phyloP scores from a whole-genome alignment of 140 eudicot species.

The Anethum foeniculum region DNA sequence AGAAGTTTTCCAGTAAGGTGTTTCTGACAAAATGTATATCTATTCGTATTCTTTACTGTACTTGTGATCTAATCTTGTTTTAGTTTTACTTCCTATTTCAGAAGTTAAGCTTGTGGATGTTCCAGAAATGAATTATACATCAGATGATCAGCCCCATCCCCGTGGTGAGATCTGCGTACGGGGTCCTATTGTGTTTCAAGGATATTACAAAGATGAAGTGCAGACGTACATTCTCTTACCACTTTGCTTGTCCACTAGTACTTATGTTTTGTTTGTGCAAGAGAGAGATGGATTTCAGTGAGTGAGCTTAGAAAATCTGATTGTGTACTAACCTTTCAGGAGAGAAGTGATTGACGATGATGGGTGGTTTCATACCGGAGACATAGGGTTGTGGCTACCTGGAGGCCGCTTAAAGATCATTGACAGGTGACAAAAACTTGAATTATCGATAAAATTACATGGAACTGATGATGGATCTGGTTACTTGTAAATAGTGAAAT shows the following conservation, averaged over 20 bases:
- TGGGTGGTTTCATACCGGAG: conserved; percentile 97
- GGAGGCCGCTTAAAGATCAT: conserved; percentile 86
- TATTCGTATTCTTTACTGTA: not conserved
- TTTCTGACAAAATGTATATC: not conserved
- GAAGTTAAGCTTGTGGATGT: conserved; percentile 87
- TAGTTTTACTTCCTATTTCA: conserved; percentile 13
- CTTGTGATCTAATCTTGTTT: not conserved
- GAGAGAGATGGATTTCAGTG: not conserved
- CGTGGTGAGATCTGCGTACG: conserved; percentile 92
- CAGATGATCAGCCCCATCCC: conserved; percentile 81
- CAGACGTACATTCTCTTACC: conserved; percentile 54
- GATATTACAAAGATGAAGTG: conserved; percentile 86
- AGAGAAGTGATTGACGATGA: conserved; percentile 76
- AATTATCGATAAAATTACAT: not conserved
- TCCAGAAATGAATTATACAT: conserved; percentile 94
- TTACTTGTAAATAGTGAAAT: not conserved
- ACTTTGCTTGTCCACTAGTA: not conserved
- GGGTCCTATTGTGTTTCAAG: conserved; percentile 83
- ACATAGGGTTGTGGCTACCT: conserved; percentile 73
- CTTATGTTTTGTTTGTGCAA: not conserved
- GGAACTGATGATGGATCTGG: not conserved
- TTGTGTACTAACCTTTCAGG: conserved; percentile 24
- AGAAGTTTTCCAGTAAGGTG: not conserved
- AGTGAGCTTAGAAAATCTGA: too few relatives aligned
- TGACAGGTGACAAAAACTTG: conserved; percentile 47